Evolutionary conservation across 2,329 filamentous ascomycete genomes (phyloP), one percentile per base, ranked within the genome.

Genomic region (Truncatella angustata): DNA sequence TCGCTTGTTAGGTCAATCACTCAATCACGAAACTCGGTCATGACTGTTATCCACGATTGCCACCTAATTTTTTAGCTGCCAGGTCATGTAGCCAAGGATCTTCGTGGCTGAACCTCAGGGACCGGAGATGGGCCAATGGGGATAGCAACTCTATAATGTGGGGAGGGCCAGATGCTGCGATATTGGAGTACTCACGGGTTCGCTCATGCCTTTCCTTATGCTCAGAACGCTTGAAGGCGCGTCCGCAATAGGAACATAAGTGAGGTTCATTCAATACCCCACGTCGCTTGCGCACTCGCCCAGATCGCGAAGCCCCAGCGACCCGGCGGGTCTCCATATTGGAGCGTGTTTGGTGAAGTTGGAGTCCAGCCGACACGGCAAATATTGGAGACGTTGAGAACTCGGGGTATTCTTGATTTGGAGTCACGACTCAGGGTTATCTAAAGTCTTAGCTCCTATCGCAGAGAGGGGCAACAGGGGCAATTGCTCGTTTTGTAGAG

Each of bases 171-270:
- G 36, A 18, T 20, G 18, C 20, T 43, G 40, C 28, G 16, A 11
- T 21, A 21, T 21, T 10, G 20, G 20, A 26, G 43, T 40, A 49
- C 73, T 66, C 59, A 76, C 73, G 73, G 42, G 72, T 76, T 54
- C 73, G 67, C 44, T 75, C 67, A 62, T 76, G 73, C 51, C 73
- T 70, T 54, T 74, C 73, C 51, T 75, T 56, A 59, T 76, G 73
- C 60, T 76, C 73, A 36, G 73, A 73, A 18, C 73, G 67, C 60
- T 75, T 74, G 65, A 76, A 76, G 43, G 63, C 67, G 42, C 73
- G 62, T 44, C 68, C 70, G 53, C 73, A 76, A 57, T 75, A 71
- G 46, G 69, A 63, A 50, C 73, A 76, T 24, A 63, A 58, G 32
- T 63, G 66, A 35, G 55, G 40, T 36, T 52, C 54, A 4, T 58